A percentile compares a stretch with the other conserved stretches of the same genome.
Conservation (phyloP, 768 basidiomycete genomes). For the Mycena kentingensis region DNA sequence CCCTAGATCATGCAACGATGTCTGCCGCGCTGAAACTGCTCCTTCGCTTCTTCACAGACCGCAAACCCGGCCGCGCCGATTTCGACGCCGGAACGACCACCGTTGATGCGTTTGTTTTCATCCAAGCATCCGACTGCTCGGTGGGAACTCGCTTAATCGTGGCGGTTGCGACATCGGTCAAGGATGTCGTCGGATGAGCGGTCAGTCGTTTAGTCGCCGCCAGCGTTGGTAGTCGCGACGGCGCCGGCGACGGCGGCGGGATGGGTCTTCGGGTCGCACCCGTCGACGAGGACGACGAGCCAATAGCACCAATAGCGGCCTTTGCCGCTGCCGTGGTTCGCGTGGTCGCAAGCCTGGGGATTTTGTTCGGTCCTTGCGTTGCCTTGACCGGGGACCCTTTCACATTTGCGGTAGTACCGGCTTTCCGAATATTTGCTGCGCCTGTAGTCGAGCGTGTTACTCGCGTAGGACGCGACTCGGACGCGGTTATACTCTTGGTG, state of each 20-base stretch:
- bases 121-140: conserved; percentile 65
- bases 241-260: conserved; percentile 58
- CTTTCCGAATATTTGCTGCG: conserved; percentile 55
- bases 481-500: conserved; percentile 55
- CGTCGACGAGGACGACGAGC: too few species aligned
- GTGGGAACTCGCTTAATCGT: conserved; percentile 41
- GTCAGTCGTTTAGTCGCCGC: conserved; percentile 55
- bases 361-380: conserved; percentile 63
- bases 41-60: conserved; percentile 72
- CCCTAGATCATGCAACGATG: conserved; percentile 62
- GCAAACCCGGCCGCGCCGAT: conserved; percentile 70
- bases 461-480: conserved; percentile 73
- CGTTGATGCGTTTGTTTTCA: conserved; percentile 67
- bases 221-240: conserved; percentile 78
- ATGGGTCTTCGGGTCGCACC: conserved; percentile 39
- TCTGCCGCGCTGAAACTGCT: conserved; percentile 90
- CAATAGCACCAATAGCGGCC: conserved; percentile 25
- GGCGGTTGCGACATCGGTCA: conserved; percentile 52
- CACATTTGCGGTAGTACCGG: conserved; percentile 40
- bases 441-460: conserved; percentile 72
- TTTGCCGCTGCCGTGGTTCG: conserved; percentile 31
- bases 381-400: conserved; percentile 45
- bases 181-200: conserved; percentile 43
- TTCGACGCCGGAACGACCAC: conserved; percentile 76
- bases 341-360: conserved; percentile 63